A percentile compares a stretch with the other conserved stretches of the same genome.
These are phyloP conservation scores for Leccinum longicurvipes DNA, from an alignment of 768 basidiomycete species.

Conservation along the genomic window DNA sequence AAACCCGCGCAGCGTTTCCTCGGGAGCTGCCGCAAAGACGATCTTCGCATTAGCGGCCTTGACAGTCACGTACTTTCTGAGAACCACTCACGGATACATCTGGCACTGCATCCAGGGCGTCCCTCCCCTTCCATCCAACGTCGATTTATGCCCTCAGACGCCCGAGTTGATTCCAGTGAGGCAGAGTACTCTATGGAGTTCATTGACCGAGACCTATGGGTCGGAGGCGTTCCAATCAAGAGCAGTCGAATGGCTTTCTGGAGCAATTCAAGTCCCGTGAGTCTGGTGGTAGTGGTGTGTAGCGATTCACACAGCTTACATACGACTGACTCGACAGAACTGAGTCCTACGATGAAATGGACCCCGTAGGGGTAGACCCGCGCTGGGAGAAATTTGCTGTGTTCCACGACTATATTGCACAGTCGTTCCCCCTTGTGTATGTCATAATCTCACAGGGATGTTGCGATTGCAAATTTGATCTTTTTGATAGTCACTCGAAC, in stretches of 20 bases:
- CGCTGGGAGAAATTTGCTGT: constrained; percentile 53
- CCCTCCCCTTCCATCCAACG: neutral
- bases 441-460: constrained; percentile 8
- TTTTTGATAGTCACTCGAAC: constrained; percentile 40
- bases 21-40: constrained; percentile 5
- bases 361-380: constrained; percentile 43
- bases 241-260: constrained; percentile 37
- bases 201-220: constrained; percentile 29
- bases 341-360: constrained; percentile 50
- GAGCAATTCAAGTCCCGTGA: constrained; percentile 41
- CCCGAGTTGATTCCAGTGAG: constrained; percentile 32
- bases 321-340: constrained; percentile 35
- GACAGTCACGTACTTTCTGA: constrained; percentile 12
- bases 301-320: constrained; percentile 2
- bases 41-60: constrained; percentile 17
- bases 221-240: constrained; percentile 35
- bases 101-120: constrained; percentile 1
- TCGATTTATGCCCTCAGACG: constrained; percentile 35
- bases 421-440: constrained; percentile 62
- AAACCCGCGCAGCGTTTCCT: constrained; percentile 3
- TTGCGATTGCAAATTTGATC: neutral
- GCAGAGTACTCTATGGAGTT: constrained; percentile 33
- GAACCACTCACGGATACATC: neutral
- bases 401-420: constrained; percentile 54
- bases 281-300: constrained; percentile 11